phyloP scores from a whole-genome alignment of 2,329 filamentous ascomycete species.

The Lachnellula hyalina region DNA sequence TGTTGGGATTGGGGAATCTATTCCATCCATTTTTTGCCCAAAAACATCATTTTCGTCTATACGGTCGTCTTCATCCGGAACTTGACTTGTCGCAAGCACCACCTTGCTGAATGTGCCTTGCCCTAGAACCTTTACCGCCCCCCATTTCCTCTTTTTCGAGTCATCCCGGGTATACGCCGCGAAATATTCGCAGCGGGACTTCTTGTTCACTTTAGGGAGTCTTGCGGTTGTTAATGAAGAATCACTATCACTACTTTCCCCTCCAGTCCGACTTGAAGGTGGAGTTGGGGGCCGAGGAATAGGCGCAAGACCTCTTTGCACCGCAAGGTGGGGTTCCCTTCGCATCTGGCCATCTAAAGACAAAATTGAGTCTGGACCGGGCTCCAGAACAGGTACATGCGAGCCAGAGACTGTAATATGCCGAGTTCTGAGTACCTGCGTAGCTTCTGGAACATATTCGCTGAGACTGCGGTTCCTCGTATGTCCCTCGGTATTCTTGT shows the following conservation, averaged over 20 bases:
- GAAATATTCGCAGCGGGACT: constrained; percentile 55
- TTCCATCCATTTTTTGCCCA: constrained; percentile 23
- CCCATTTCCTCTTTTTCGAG: constrained; percentile 69
- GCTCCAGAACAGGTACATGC: constrained; percentile 41
- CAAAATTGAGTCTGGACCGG: constrained; percentile 42
- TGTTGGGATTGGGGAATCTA: constrained; percentile 26
- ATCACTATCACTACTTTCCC: constrained; percentile 44
- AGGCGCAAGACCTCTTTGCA: constrained; percentile 65
- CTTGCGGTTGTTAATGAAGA: constrained; percentile 39
- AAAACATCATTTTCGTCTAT: constrained; percentile 34
- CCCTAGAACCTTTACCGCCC: constrained; percentile 73
- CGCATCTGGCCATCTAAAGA: constrained; percentile 51
- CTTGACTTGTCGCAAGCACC: constrained; percentile 79
- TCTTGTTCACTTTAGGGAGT: constrained; percentile 33
- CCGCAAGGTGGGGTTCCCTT: constrained; percentile 76
- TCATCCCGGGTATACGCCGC: constrained; percentile 62
- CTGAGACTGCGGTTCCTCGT: constrained; percentile 77
- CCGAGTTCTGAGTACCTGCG: constrained; percentile 60
- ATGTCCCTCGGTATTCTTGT: constrained; percentile 39
- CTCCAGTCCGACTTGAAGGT: constrained; percentile 69
- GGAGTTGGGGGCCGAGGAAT: constrained; percentile 69
- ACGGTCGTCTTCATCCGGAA: constrained; percentile 42
- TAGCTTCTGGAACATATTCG: constrained; percentile 74
- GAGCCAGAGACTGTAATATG: constrained; percentile 68
- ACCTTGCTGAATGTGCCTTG: constrained; percentile 96